Evolutionary conservation across 306 rosid species (phyloP).

Genomic region (Dalbergia oliveri): DNA sequence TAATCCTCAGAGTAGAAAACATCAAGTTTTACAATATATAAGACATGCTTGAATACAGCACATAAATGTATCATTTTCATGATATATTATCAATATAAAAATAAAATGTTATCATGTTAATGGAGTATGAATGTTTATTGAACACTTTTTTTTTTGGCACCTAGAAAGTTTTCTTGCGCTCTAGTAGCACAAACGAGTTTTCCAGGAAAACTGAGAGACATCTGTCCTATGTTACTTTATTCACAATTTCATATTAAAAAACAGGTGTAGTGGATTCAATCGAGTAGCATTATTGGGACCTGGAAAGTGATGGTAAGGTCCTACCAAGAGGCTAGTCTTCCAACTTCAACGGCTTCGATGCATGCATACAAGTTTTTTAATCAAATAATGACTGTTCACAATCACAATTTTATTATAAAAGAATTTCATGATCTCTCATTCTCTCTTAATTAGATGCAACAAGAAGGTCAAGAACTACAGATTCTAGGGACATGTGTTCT

Average conservation of each 20-base stretch:
- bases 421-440: neutral
- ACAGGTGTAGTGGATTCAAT: neutral
- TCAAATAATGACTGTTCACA: neutral
- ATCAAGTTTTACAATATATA: neutral
- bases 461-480: neutral
- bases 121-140: neutral
- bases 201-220: neutral
- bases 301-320: conserved; percentile 10
- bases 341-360: conserved; percentile 7
- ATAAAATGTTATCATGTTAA: neutral
- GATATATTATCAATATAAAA: no score
- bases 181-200: neutral
- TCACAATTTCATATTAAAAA: neutral
- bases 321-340: conserved; percentile 26
- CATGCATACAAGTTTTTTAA: neutral
- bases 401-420: neutral
- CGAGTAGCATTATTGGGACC: conserved; percentile 11
- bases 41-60: no score
- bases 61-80: no score
- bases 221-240: neutral
- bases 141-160: neutral
- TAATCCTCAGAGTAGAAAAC: neutral
- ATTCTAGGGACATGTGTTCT: neutral
- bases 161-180: neutral
- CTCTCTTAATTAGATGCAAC: neutral